Percentiles rank a stretch among this genome's conserved stretches.
These are phyloP conservation scores for Aspergillus transmontanensis DNA, from an alignment of 2,329 filamentous ascomycete genomes.

Conservation along the genomic window DNA sequence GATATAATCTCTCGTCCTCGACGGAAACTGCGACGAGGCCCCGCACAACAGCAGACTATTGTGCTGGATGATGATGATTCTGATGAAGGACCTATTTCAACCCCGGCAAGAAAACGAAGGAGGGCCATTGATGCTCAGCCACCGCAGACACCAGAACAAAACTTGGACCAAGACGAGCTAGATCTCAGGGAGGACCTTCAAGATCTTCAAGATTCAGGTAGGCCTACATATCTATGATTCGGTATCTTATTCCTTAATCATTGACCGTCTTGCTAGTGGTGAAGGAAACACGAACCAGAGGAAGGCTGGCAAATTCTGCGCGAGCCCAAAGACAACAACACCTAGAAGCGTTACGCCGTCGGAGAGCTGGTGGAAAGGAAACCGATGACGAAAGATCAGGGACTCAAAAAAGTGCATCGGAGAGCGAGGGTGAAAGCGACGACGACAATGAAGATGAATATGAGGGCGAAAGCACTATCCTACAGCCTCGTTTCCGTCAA, in stretches of 20 bases:
- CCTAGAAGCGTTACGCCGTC: slow-evolving; percentile 46
- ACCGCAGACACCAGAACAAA: slow-evolving; percentile 28
- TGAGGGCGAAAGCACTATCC: slow-evolving; percentile 18
- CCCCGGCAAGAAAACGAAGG: slow-evolving; percentile 32
- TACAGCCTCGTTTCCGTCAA: slow-evolving; percentile 18
- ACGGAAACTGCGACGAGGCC: slow-evolving; percentile 33
- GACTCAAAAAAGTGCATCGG: slow-evolving; percentile 16
- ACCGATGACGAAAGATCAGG: slow-evolving; percentile 28
- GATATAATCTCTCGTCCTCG: slow-evolving; percentile 27
- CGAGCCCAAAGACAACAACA: slow-evolving; percentile 43
- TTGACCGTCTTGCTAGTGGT: slow-evolving; percentile 29
- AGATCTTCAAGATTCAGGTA: slow-evolving; percentile 49
- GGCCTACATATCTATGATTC: background rate
- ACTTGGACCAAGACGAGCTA: slow-evolving; percentile 36
- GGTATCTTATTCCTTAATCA: background rate
- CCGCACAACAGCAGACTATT: slow-evolving; percentile 27
- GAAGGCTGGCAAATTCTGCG: slow-evolving; percentile 41
- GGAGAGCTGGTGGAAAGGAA: slow-evolving; percentile 45
- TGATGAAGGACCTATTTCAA: slow-evolving; percentile 31
- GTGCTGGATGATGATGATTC: slow-evolving; percentile 32
- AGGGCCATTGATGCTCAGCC: slow-evolving; percentile 15
- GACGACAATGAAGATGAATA: slow-evolving; percentile 15
- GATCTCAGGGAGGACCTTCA: slow-evolving; percentile 50
- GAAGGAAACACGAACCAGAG: slow-evolving; percentile 44
- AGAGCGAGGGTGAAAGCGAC: slow-evolving; percentile 27